phyloP scores from a whole-genome alignment of 768 basidiomycete species.

The Mycena kentingensis region DNA sequence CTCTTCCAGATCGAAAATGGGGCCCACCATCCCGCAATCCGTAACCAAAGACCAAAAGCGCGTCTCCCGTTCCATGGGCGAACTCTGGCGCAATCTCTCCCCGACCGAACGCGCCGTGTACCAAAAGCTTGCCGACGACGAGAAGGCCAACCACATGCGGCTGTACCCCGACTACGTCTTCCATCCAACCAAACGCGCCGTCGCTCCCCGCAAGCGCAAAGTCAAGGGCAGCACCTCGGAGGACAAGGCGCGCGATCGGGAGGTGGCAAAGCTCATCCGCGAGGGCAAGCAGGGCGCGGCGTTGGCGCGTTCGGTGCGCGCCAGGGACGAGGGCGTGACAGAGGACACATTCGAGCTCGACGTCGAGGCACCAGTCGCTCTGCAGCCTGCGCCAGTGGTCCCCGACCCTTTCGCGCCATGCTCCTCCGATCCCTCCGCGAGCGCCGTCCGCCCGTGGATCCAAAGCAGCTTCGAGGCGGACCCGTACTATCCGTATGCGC shows the following conservation, averaged over 20 bases:
- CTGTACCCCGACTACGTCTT: not conserved
- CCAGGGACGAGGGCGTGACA: not conserved
- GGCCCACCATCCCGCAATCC: not conserved
- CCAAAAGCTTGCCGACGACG: not conserved
- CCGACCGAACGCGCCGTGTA: not conserved
- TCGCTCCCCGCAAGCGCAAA: not conserved
- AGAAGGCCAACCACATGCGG: not conserved
- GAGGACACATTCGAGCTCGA: too few species aligned
- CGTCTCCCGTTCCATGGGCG: slow-evolving; percentile 1
- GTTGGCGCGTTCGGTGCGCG: not conserved
- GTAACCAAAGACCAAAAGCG: slow-evolving; percentile 4
- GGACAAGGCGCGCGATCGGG: not conserved
- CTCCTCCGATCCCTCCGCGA: too few species aligned
- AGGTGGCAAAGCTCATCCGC: not conserved
- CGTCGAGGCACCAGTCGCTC: too few species aligned
- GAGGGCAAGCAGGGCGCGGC: not conserved
- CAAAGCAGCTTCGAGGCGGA: too few species aligned
- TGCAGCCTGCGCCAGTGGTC: too few species aligned
- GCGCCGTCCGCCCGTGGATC: too few species aligned
- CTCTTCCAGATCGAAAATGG: not conserved
- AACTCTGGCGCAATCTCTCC: slow-evolving; percentile 1
- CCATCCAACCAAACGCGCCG: not conserved
- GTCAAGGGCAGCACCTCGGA: not conserved
- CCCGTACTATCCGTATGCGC: too few species aligned
- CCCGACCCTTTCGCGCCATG: too few species aligned